Evolutionary conservation across 2,329 filamentous ascomycete species (phyloP), one percentile per base, ranked within the genome.

Genomic region (Elsinoe fawcettii): DNA sequence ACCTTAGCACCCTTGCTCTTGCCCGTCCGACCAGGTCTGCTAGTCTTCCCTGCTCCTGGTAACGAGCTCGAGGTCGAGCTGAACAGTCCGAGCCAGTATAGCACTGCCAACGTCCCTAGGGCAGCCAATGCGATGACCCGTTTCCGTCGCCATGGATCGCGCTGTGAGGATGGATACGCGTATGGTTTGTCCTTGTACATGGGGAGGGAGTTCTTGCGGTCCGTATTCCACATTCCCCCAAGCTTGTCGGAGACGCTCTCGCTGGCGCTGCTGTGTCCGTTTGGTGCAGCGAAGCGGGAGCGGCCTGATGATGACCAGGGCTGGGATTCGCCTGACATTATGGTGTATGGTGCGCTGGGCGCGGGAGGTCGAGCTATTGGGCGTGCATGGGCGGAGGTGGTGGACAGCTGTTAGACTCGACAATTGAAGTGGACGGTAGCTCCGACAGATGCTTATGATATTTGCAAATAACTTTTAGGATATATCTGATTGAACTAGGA

Each of bases 111-210:
- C 18, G 86, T 62, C 7, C 80, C 70, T 32, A 88, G 62, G 5
- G 78, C 72, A 22, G 80, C 61, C 43, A 80, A 68, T 1, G 73
- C 77, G 20, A 84, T 63, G 25, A 82, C 71, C 59, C 86, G 77
- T 74, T 86, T 88, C 65, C 81, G 80, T 70, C 80, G 80, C 64
- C 82, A 72, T 32, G 82, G 77, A 54, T 77, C 77, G 60, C 78
- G 76, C 65, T 81, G 80, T 14, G 81, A 82, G 32, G 78, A 74
- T 43, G 81, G 77, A 65, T 88, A 85, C 53, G 79, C 80, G 69
- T 88, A 93, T n/a, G 93, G 93, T 71, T 99, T 99, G 74, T 99
- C 93, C 74, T 99, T 99, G 77, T 99, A 99, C 87, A 97, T 91
- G 46, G 93, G 93, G 61, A 99, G 75, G 58, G 65, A 64, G 23